Base-by-base conservation (phyloP, 495 filamentous ascomycete species). In the Thermothielavioides terrestris region DNA sequence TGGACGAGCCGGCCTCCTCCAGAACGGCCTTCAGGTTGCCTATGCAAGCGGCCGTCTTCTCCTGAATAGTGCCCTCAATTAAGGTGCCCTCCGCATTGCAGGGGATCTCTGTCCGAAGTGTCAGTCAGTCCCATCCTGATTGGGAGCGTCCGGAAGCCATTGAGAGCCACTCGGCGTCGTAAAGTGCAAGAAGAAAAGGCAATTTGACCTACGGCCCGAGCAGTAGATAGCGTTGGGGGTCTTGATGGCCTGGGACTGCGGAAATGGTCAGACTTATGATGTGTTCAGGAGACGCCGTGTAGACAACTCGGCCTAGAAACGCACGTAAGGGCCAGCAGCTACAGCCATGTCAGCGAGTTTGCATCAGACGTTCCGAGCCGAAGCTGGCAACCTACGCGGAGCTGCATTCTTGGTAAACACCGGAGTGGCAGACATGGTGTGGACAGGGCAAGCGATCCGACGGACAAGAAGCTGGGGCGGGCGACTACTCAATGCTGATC, bases 231-330 rank as follows among this genome's bases (percentile, higher is more conserved):
- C 76, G 41, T 78, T 78, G 48, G 86, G 82, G 47, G 89, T 89
- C 56, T 81, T 81, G 73, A 95, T 84, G 58, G 88, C 88, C 74
- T 95, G 91, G 60, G 89, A 88, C 87, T 95, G 46, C 3, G 41
- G 32, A 4, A 22, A 10, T 14, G 23, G 49, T 51, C 40, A 44
- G 40, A 28, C 17, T 25, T 15, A 14, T 30, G 25, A 36, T 17
- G 15, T 53, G 32, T 30, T 60, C 38, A 59, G 52, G 31, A 40
- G 8, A 50, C 31, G 31, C 20, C 7, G 40, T 27, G n/a, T 45
- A 2, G 11, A 22, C 12, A 30, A 6, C 2, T 8, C 6, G 3
- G 17, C 5, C 10, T 23, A 10, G 25, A 47, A 31, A 54, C 75
- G 55, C 68, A 79, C 76, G 57, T 80, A 80, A 48, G 76, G 77